phyloP scores from a whole-genome alignment of 306 rosid genomes.

The Sicyos baderoa region DNA sequence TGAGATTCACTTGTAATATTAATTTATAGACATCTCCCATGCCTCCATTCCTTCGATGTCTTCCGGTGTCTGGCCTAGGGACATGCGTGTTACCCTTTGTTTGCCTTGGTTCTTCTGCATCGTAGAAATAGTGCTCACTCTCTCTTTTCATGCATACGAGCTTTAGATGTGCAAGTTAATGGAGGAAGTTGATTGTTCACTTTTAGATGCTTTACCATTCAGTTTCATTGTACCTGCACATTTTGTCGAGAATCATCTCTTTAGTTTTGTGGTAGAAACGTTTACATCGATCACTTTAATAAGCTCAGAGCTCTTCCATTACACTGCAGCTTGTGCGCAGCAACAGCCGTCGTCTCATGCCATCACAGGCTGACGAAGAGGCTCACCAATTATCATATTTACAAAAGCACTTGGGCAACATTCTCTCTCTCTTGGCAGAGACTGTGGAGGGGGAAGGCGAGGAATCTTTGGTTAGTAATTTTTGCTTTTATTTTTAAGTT shows the following conservation, averaged over 20 bases:
- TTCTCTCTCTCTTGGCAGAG: slow-evolving; percentile 73
- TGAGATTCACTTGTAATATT: too few relatives aligned
- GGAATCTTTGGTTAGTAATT: slow-evolving; percentile 67
- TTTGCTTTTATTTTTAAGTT: slow-evolving; percentile 18
- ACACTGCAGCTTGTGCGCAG: slow-evolving; percentile 88
- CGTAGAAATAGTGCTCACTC: slow-evolving; percentile 13
- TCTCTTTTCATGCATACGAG: slow-evolving; percentile 2
- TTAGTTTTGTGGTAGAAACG: background rate
- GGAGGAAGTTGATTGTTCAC: slow-evolving; percentile 13
- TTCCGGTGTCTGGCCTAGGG: too few relatives aligned
- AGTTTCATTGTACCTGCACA: slow-evolving; percentile 8
- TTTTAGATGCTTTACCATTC: slow-evolving; percentile 2
- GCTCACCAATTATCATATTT: slow-evolving; percentile 83
- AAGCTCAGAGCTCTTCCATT: background rate
- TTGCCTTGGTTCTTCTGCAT: slow-evolving; percentile 8
- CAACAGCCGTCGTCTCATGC: slow-evolving; percentile 76
- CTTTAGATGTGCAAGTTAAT: slow-evolving; percentile 13
- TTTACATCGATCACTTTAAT: slow-evolving; percentile 19
- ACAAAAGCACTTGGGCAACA: slow-evolving; percentile 72
- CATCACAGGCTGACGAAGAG: slow-evolving; percentile 88
- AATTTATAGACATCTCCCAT: too few relatives aligned
- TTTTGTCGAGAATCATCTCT: background rate
- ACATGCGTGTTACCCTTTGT: too few relatives aligned
- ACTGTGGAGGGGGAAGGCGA: slow-evolving; percentile 70
- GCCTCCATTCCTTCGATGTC: too few relatives aligned